Evolutionary conservation across 1,284 basidiomycete genomes (phyloP), one percentile per base, ranked within the genome.

Genomic region (Caloboletus firmus): DNA sequence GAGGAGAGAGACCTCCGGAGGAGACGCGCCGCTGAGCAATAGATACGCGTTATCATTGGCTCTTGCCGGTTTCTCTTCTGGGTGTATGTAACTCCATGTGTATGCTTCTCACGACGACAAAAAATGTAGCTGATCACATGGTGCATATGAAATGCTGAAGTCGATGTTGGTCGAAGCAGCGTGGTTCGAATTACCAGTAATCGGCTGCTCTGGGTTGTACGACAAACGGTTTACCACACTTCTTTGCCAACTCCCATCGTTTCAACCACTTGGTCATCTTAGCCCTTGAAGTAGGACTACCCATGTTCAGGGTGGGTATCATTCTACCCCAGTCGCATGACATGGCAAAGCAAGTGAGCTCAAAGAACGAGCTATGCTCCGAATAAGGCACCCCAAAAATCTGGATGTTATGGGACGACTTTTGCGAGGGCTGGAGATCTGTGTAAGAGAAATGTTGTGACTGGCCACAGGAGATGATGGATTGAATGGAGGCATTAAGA

Each of bases 291-390:
- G 69, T 75, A 66, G 91, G 86, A 59, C 80, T 94, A 17, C 91
- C 91, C 0, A 98, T 89, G 64, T 98, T 98, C 41, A 98, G 95
- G 0, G 96, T 98, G 5, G 96, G 92, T 60, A 98, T 95, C 79
- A 98, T 95, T 64, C 79, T 87, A 9, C 66, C 81, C 87, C 84
- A 96, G 65, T 83, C 78, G 32, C 93, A 76, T 12, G 87, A 91
- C 67, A 98, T 79, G 5, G 93, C 93, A 66, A 98, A 98, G 65
- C 91, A 97, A 22, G 92, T 98, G 64, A 95, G 78, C 72, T 97
- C 95, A 62, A 90, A 90, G 72, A 97, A 97, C 34, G 91, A 94
- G 47, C 92, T 95, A 69, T 99, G 95, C 69, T 98, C 95, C 4
- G 93, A 96, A 69, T 98, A 98, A 5, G 96, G 96, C 15, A 98